Evolutionary conservation across 1,139 yeast species (phyloP).

Genomic region (Diutina ranongensis): DNA sequence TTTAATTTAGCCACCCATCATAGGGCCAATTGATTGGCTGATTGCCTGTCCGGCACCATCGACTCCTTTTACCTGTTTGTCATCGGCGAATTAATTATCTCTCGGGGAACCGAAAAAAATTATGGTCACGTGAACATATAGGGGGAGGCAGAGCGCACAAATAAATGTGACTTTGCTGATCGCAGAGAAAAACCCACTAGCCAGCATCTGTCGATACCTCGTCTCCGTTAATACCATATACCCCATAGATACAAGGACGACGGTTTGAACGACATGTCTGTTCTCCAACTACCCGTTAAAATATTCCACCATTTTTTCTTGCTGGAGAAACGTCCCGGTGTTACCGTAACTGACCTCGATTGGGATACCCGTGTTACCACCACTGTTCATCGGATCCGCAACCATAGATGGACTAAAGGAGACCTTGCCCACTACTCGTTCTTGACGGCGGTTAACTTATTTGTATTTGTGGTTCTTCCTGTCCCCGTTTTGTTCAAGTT

Average conservation of each 20-base stretch:
- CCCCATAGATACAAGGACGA: background rate
- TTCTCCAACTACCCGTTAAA: constrained; percentile 6
- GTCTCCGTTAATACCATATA: background rate
- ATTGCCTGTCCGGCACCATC: too few species aligned
- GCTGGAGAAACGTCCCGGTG: constrained; percentile 47
- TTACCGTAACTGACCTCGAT: constrained; percentile 43
- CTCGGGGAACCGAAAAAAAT: too few species aligned
- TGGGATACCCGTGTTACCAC: constrained; percentile 45
- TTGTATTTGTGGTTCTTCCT: constrained; percentile 42
- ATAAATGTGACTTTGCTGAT: background rate
- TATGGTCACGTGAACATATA: background rate
- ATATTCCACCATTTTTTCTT: constrained; percentile 41
- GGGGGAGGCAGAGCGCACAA: background rate
- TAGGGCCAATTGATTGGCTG: too few species aligned
- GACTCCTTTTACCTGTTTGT: too few species aligned
- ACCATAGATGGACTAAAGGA: constrained; percentile 34
- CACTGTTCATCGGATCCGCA: constrained; percentile 36
- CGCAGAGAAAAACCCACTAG: background rate
- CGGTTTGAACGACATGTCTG: background rate
- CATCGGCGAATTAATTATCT: too few species aligned
- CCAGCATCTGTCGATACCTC: background rate
- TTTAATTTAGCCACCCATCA: too few species aligned
- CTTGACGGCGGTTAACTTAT: constrained; percentile 33
- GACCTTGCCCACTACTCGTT: constrained; percentile 45
- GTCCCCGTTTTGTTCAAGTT: constrained; percentile 38